Evolutionary conservation across 2,329 filamentous ascomycete genomes (phyloP), one percentile per base, ranked within the genome.

Genomic region (Ilyonectria sp.): DNA sequence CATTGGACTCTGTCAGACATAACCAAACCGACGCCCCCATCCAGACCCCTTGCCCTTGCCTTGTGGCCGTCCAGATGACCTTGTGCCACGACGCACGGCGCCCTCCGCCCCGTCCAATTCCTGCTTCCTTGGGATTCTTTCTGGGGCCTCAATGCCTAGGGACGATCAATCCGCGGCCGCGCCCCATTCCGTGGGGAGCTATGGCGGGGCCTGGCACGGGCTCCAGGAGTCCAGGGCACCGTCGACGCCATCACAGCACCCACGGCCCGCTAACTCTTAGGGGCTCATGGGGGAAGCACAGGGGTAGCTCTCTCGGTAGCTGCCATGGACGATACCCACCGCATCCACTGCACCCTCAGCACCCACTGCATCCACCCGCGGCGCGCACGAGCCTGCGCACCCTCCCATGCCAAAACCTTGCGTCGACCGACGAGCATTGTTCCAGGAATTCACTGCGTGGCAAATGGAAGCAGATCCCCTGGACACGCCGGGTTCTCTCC

Each of bases 221-320:
- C 60, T 65, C 55, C 37, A 40, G 37, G 37, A 13, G 26, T 52
- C 31, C 63, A 69, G 53, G 64, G 67, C 67, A 56, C 43, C 61
- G 54, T 61, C 60, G 58, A 65, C 49, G 62, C 62, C 60, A 67
- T 57, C 40, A 43, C 37, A 54, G 40, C 60, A 60, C 58, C 55
- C 40, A 21, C 21, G 40, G 49, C 19, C 52, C 69, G 54, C 71
- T 66, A 70, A 66, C n/a, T 58, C n/a, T 56, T 65, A 69, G 68
- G 55, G 65, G 63, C 65, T 65, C 52, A 61, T 63, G 67, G 71
- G 69, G 64, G 67, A 64, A 52, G 65, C 52, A 58, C 73, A 75
- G 70, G 73, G 73, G 65, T 74, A 75, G 73, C 70, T 71, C 46
- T 65, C 57, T 74, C 69, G 73, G 70, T 75, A 69, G 56, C 57